Evolutionary conservation across 805 yeast genomes (phyloP).

Genomic region (Candida manassasensis): DNA sequence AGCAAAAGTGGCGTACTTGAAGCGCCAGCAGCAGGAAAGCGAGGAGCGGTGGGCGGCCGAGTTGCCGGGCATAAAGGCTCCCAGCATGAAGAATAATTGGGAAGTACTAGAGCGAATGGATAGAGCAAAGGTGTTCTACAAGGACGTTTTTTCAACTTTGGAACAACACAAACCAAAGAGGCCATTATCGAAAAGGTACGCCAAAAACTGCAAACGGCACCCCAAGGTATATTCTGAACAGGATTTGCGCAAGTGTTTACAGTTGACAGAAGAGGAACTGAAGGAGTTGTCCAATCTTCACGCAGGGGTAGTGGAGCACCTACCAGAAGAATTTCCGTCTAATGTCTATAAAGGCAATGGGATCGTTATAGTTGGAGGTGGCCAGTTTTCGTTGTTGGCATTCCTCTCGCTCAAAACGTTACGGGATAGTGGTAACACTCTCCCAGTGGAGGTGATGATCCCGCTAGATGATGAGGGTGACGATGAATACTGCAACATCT

Average conservation of each 20-base stretch:
- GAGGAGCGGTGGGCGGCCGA: no score
- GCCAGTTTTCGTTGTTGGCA: constrained; percentile 19
- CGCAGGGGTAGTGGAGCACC: constrained; percentile 10
- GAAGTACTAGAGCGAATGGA: no score
- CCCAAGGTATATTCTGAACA: no score
- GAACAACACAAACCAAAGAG: no score
- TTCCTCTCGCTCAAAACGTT: constrained; percentile 5
- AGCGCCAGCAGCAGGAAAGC: no score
- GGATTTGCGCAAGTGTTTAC: constrained; percentile 16
- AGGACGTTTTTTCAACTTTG: no score
- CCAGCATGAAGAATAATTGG: no score
- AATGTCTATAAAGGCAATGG: constrained; percentile 29
- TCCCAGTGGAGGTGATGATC: constrained; percentile 44
- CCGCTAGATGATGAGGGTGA: constrained; percentile 41
- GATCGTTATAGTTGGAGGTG: constrained; percentile 35
- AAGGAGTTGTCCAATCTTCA: constrained; percentile 17
- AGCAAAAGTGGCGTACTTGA: no score
- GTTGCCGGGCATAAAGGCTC: no score
- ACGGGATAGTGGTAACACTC: constrained; percentile 30
- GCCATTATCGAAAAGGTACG: no score
- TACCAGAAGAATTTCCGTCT: constrained; percentile 18
- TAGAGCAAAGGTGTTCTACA: no score
- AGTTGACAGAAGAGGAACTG: constrained; percentile 16
- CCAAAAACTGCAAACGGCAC: no score
- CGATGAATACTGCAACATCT: constrained; percentile 31